Evolutionary conservation across 2,329 filamentous ascomycete genomes (phyloP).

Genomic region (Talaromyces sp.): DNA sequence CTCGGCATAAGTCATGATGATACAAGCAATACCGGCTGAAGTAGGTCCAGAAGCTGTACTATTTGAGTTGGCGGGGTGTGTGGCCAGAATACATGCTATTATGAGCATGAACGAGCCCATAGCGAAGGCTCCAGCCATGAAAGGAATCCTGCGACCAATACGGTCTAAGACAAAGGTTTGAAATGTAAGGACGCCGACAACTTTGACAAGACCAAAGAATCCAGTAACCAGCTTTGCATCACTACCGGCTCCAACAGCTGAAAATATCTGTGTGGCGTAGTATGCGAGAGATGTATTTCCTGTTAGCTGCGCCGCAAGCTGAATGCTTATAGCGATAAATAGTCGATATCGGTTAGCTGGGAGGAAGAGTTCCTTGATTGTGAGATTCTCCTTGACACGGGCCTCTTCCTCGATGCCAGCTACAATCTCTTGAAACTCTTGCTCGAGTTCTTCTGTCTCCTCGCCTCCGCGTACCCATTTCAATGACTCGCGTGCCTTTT

Average conservation of each 20-base stretch:
- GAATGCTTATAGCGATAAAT: conserved; percentile 54
- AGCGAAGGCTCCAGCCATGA: conserved; percentile 53
- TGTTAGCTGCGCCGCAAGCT: conserved; percentile 54
- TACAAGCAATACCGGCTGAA: conserved; percentile 47
- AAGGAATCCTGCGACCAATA: conserved; percentile 52
- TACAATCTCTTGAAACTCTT: conserved; percentile 44
- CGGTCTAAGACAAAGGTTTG: conserved; percentile 54
- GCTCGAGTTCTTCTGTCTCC: conserved; percentile 35
- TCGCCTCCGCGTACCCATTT: conserved; percentile 57
- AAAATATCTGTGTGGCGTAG: conserved; percentile 57
- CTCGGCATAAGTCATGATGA: conserved; percentile 57
- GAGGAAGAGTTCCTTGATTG: conserved; percentile 51
- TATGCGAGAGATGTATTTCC: conserved; percentile 57
- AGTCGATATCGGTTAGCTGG: conserved; percentile 54
- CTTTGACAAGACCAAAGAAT: conserved; percentile 58
- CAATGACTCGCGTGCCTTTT: conserved; percentile 53
- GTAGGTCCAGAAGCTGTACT: conserved; percentile 36
- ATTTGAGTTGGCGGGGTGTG: conserved; percentile 43
- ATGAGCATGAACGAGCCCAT: conserved; percentile 60
- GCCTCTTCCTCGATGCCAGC: conserved; percentile 53
- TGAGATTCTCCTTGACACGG: conserved; percentile 49
- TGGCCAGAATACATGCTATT: conserved; percentile 52
- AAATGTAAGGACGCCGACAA: conserved; percentile 52
- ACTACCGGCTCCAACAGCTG: conserved; percentile 52
- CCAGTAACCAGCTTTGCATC: conserved; percentile 54